A percentile compares a stretch with the other conserved stretches of the same genome.
These are phyloP conservation scores for Geranium brycei DNA, from an alignment of 345 rosid species.

Conservation along the genomic window DNA sequence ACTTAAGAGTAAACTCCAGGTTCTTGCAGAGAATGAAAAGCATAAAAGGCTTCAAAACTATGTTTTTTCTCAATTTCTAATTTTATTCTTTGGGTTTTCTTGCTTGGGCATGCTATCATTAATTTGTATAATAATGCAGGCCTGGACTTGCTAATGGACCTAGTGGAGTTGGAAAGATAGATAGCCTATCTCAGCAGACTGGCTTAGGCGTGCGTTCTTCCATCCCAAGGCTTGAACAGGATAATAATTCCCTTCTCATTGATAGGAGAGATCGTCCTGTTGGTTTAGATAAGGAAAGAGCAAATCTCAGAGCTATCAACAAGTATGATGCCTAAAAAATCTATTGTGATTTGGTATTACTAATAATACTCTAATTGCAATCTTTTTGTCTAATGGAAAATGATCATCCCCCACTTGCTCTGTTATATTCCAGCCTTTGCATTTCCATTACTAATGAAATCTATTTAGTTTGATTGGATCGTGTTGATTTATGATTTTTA, in stretches of 20 bases:
- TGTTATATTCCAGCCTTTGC: too few relatives aligned
- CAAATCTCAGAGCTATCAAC: constrained; percentile 52
- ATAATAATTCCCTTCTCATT: constrained; percentile 39
- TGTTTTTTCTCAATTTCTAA: too few relatives aligned
- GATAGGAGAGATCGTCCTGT: constrained; percentile 68
- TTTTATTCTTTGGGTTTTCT: too few relatives aligned
- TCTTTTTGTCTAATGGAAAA: too few relatives aligned
- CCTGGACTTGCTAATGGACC: constrained; percentile 59
- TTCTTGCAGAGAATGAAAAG: too few relatives aligned
- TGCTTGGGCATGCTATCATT: too few relatives aligned
- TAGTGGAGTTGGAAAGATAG: constrained; percentile 56
- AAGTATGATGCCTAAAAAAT: constrained; percentile 35
- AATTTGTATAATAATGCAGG: constrained; percentile 27
- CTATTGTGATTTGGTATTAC: not conserved
- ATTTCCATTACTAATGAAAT: too few relatives aligned
- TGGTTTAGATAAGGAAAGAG: constrained; percentile 74
- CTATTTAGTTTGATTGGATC: not conserved
- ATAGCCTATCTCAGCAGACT: constrained; percentile 40
- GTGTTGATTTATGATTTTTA: not conserved
- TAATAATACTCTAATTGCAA: too few relatives aligned
- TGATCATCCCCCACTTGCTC: too few relatives aligned
- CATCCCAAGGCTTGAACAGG: constrained; percentile 50
- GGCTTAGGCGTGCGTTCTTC: constrained; percentile 52
- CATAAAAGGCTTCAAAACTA: too few relatives aligned
- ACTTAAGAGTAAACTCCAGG: too few relatives aligned